phyloP scores from a whole-genome alignment of 352 stramenopile species.

The Globisporangium viniferum region DNA sequence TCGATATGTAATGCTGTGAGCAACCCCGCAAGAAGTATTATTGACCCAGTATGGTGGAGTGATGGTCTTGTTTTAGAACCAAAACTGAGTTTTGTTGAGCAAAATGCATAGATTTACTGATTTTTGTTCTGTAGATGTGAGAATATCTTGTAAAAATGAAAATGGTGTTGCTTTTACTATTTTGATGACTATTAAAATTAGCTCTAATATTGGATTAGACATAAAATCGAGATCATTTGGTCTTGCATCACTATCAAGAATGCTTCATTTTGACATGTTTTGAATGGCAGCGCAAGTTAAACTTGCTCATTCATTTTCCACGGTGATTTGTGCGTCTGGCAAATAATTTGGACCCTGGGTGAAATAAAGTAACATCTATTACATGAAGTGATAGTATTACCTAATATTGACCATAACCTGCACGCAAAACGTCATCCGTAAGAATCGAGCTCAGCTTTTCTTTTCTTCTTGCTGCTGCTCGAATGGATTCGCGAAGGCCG shows the following conservation, averaged over 20 bases:
- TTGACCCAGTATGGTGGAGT: too few species aligned
- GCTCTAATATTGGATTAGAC: too few species aligned
- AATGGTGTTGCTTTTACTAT: background rate
- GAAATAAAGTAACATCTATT: too few species aligned
- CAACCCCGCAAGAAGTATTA: too few species aligned
- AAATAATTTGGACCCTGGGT: too few species aligned
- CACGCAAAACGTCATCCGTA: too few species aligned
- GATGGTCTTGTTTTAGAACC: background rate
- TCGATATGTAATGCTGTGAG: too few species aligned
- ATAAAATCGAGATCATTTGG: background rate
- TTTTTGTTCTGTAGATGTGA: background rate
- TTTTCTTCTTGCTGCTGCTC: background rate
- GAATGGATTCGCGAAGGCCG: slow-evolving; percentile 9
- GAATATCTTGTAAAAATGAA: background rate
- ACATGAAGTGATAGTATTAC: too few species aligned
- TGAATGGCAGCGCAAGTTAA: background rate
- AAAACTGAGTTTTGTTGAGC: too few species aligned
- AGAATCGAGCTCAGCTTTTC: too few species aligned
- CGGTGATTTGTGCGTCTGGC: background rate
- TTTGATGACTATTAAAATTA: too few species aligned
- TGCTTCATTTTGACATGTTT: background rate
- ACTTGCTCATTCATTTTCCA: background rate
- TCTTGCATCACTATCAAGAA: background rate
- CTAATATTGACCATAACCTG: too few species aligned
- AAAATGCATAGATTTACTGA: background rate